Base-by-base conservation (phyloP, 2,329 filamentous ascomycete species). In the Fusarium sp. region DNA sequence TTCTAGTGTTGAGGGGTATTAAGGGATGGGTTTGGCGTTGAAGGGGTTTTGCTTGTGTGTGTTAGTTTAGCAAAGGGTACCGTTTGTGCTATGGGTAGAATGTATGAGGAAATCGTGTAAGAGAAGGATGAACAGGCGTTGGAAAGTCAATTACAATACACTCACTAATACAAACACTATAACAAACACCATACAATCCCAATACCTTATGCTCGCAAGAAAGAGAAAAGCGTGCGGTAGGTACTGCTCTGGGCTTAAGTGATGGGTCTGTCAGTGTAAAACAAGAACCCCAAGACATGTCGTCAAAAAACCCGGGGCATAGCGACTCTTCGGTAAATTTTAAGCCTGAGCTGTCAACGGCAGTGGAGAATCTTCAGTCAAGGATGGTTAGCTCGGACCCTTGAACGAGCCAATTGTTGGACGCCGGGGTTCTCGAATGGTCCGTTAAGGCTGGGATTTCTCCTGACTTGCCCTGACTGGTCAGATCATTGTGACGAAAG, bases 231-330 rank as follows among this genome's bases (percentile, higher is more conserved):
- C 25, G 25, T 25, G 25, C 25, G 25, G 25, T 25, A 25, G 25
- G 25, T 25, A 25, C 25, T 25, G 25, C 25, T 25, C 25, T 25
- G 8, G 25, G 25, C 25, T 34, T 34, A 34, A 34, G 32, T 34
- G 32, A 5, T 10, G 16, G 5, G 32, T 25, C 32, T 3, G 8
- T 34, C 32, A 34, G 3, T 10, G 10, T 12, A 20, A 49, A n/a
- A 18, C 43, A 40, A 25, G 63, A 61, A 49, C 18, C n/a, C 13
- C 44, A 54, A 54, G 58, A 22, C 53, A 58, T 68, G 67, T 69
- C 58, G 67, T 68, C 51, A 43, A 8, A 16, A 70, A 70, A 71
- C 29, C 24, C 44, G 67, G 67, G 67, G 68, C 53, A 51, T 70
- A 60, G 53, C 64, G 59, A 59, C 53, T 58, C 25, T 45, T 46